These are phyloP conservation scores for Podochytrium sp. DNA, from an alignment of 192 early-diverging fungal species.

Conservation along the genomic window DNA sequence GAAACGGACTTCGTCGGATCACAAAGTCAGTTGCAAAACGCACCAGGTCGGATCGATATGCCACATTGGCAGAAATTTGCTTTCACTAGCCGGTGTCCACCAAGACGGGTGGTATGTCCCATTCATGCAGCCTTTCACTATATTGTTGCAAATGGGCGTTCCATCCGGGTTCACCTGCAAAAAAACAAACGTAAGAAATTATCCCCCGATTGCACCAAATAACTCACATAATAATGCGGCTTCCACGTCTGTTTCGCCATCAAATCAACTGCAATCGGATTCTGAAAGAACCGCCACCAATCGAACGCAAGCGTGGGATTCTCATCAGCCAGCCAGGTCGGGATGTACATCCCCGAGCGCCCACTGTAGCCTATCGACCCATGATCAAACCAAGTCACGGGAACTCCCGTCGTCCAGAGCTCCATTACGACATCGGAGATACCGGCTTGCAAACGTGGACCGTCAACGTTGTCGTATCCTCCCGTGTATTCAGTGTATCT, in stretches of 20 bases:
- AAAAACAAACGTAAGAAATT: no score
- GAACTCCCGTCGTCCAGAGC: constrained; percentile 23
- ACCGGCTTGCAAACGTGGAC: constrained; percentile 13
- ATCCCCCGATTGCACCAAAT: no score
- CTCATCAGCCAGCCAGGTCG: constrained; percentile 17
- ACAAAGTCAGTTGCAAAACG: no score
- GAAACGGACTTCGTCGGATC: no score
- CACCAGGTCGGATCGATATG: constrained; percentile 27
- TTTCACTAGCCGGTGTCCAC: constrained; percentile 8
- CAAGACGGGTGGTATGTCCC: constrained; percentile 6
- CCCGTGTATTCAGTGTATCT: constrained; percentile 17
- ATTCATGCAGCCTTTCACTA: constrained; percentile 11
- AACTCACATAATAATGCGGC: no score
- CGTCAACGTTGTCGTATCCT: constrained; percentile 22
- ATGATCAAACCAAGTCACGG: constrained; percentile 23
- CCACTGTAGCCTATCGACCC: constrained; percentile 19
- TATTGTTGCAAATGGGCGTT: constrained; percentile 3
- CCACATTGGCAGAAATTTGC: constrained; percentile 16
- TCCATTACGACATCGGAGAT: constrained; percentile 25
- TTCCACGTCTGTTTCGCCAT: neutral
- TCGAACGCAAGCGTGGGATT: constrained; percentile 16
- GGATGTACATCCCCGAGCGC: constrained; percentile 20
- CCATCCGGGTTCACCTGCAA: neutral
- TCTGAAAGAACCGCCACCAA: constrained; percentile 27
- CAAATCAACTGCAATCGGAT: neutral